Percentiles rank a stretch among this genome's conserved stretches.
Evolutionary conservation across 441 rosid species (phyloP).

Genomic region (Codiaeum variegatum): DNA sequence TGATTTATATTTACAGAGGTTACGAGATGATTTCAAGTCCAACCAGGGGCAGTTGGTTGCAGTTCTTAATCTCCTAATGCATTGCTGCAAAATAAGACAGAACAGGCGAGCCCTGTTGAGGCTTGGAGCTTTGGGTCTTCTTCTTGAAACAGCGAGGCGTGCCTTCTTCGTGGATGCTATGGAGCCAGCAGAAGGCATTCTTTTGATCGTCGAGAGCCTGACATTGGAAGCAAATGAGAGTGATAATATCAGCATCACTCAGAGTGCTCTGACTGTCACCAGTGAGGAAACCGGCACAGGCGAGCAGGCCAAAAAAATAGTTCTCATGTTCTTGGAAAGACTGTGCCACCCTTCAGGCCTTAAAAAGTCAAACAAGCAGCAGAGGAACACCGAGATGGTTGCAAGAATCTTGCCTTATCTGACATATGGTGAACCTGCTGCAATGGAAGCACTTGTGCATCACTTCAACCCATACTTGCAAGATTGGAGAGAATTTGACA

Average conservation of each 20-base stretch:
- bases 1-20: conserved; percentile 46
- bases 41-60: conserved; percentile 96
- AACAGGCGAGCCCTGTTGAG: conserved; percentile 84
- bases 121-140: conserved; percentile 92
- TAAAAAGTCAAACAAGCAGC: conserved; percentile 97
- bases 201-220: conserved; percentile 95
- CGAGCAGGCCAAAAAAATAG: conserved; percentile 98
- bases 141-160: conserved; percentile 98
- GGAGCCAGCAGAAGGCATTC: conserved; percentile 99
- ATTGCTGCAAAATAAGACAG: conserved; percentile 97
- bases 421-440: conserved; percentile 99
- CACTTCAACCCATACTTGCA: conserved; percentile 88
- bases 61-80: conserved; percentile 95
- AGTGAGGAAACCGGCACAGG: conserved; percentile 90
- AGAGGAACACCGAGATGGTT: conserved; percentile 99
- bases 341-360: conserved; percentile 84
- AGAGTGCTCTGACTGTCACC: conserved; percentile 78
- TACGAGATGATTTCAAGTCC: conserved; percentile 92
- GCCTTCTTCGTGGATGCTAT: conserved; percentile 99
- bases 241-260: conserved; percentile 76
- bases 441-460: conserved; percentile 96
- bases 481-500: conserved; percentile 90
- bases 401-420: conserved; percentile 98
- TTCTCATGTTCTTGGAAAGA: conserved; percentile 97
- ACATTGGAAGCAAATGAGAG: conserved; percentile 98